Evolutionary conservation across 495 filamentous ascomycete species (phyloP), one percentile per base, ranked within the genome.

Genomic region (Aspergillus egyptiacus): DNA sequence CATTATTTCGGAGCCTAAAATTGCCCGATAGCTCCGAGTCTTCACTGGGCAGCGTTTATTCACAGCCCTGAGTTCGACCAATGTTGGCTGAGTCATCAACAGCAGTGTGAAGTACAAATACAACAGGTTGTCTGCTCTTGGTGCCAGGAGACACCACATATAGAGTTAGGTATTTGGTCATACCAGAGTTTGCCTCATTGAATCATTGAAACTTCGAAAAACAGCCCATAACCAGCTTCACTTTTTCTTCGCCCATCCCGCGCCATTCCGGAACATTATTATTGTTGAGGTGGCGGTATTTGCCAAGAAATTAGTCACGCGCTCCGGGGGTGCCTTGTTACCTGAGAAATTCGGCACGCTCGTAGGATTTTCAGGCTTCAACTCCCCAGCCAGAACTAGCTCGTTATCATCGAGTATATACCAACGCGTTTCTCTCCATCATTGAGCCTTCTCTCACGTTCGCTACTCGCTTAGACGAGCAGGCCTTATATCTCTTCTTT

Each of bases 321-420:
- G 42, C 41, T 19, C 38, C 19, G 3, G 44, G 44, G 57, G 44
- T 63, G 58, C 58, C 60, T 60, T 60, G 62, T 53, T 53, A 59
- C 64, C 64, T 64, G 60, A 67, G 61, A 65, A 61, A 54, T 50
- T 59, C 58, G 64, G 64, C 62, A 61, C 45, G 27, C 50, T 51
- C 51, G 22, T 39, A 57, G 41, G 45, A 31, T 34, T 22, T 46
- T 49, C 39, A 36, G 50, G 50, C 49, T 41, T 54, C 37, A 52
- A 35, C 48, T 35, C 42, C 45, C 42, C 46, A 39, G 42, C 27
- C 14, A 44, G 25, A 5, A 27, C 24, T 38, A 39, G 45, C 53
- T 36, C 32, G 28, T 50, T 35, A 31, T 28, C 48, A 25, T n/a
- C 51, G 40, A 43, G 48, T 52, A 55, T 53, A 51, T 53, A 50